Conservation (phyloP, 2,329 filamentous ascomycete genomes). For the Zymoseptoria pseudotritici region DNA sequence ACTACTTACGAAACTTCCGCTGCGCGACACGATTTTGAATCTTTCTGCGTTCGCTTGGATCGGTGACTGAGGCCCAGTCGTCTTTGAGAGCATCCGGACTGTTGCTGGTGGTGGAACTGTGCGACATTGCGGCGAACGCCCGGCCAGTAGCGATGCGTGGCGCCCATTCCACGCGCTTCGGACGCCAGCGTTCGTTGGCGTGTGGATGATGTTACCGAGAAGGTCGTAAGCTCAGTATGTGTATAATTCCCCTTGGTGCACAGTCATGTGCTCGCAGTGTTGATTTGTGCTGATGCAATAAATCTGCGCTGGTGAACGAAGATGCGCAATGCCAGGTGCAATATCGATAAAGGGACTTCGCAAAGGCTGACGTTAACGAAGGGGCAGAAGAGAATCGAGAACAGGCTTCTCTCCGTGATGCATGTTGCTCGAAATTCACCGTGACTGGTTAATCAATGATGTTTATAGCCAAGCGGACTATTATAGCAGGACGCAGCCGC, state of each 20-base stretch:
- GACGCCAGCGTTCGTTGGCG: neutral
- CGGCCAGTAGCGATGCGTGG: neutral
- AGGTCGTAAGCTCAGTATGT: neutral
- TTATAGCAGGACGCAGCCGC: neutral
- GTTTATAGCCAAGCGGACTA: neutral
- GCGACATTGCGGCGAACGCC: conserved; percentile 13
- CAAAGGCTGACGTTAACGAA: no score
- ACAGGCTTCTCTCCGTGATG: no score
- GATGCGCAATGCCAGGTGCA: no score
- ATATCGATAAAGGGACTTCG: no score
- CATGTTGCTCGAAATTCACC: no score
- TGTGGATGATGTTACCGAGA: neutral
- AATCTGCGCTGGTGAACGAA: no score
- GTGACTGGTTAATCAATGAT: neutral
- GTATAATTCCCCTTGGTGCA: neutral
- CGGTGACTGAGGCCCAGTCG: conserved; percentile 63
- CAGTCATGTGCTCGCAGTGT: no score
- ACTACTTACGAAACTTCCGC: conserved; percentile 63
- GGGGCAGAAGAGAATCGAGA: no score
- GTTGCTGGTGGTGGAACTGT: conserved; percentile 12
- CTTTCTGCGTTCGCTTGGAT: conserved; percentile 63
- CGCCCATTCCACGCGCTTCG: neutral
- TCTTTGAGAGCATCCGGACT: conserved; percentile 32
- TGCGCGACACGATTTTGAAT: conserved; percentile 73
- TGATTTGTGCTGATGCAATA: no score